Evolutionary conservation across 1,139 yeast species (phyloP), one percentile per base, ranked within the genome.

Genomic region (Protomyces lactucae-debilis): DNA sequence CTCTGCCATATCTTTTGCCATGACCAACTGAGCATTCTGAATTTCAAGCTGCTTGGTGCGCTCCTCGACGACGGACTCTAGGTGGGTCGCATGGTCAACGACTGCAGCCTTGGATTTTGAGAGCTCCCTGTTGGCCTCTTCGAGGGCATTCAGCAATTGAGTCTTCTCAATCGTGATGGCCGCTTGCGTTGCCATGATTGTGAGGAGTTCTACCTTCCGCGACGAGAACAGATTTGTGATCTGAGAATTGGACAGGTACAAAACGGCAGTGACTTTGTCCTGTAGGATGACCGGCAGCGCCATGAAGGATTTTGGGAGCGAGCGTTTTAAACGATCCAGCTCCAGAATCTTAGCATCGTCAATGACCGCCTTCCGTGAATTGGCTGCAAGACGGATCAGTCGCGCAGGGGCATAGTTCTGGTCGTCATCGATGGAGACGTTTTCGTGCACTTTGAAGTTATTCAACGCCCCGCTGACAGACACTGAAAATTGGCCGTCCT

Each of bases 1-100:
- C 57, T 66, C 63, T 66, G 65, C 55, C 67, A 45, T 68, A 68
- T 69, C 40, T 60, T 73, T 75, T 5, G 73, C 72, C 21, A 70
- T 69, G 4, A 69, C 69, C 10, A 76, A 75, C 51, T 71, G 70
- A 39, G 53, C 57, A 21, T 59, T 59, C 16, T 59, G 63, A 10
- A 12, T 39, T 14, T 28, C 57, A 10, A 59, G 45, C 35, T 59
- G 63, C 12, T 36, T 51, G 8, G 63, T 59, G 10, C 63, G 55
- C n/a, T 46, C 43, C 14, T 35, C 32, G 21, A 59, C 63, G n/a
- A 59, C 36, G 3, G 40, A 55, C 25, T 52, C 63, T 10, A 59
- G 54, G 36, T 52, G 40, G 28, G 28, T 52, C 32, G 52, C 45
- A 3, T 59, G 63, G 4, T 40, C 39, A 18, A 52, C 63, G 9